Percentiles rank a stretch among this genome's conserved stretches.
Conservation (phyloP, 148 eudicot species). For the Cornus suecica region DNA sequence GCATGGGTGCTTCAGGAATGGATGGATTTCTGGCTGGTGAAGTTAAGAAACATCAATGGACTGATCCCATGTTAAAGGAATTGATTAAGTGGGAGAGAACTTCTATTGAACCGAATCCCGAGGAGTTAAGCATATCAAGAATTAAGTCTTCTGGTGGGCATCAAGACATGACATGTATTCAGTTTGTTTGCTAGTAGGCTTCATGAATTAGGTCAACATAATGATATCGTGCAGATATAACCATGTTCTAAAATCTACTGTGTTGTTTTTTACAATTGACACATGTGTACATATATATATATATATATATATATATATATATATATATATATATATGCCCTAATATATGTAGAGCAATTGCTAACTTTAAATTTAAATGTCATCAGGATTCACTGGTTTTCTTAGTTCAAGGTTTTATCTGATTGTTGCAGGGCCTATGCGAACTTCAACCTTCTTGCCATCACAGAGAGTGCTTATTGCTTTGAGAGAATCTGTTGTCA, state of each 20-base stretch:
- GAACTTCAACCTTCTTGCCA: slow-evolving; percentile 27
- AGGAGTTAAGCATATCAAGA: slow-evolving; percentile 22
- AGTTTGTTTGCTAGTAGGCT: slow-evolving; percentile 21
- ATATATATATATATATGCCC: no score
- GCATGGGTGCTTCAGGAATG: slow-evolving; percentile 30
- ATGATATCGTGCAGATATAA: not conserved
- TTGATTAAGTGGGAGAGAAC: slow-evolving; percentile 79
- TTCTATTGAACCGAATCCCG: slow-evolving; percentile 54
- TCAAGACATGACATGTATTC: slow-evolving; percentile 24
- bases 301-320: no score
- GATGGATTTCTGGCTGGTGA: slow-evolving; percentile 49
- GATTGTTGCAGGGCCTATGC: slow-evolving; percentile 31
- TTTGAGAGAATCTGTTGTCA: slow-evolving; percentile 62
- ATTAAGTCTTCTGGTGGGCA: slow-evolving; percentile 10
- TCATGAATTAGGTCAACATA: slow-evolving; percentile 16
- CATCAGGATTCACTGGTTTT: slow-evolving; percentile 5
- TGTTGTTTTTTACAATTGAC: not conserved
- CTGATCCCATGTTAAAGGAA: slow-evolving; percentile 42
- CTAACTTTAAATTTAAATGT: not conserved
- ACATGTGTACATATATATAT: no score
- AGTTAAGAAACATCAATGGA: slow-evolving; percentile 75
- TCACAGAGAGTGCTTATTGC: slow-evolving; percentile 57
- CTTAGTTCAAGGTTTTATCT: slow-evolving; percentile 4
- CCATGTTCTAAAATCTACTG: not conserved
- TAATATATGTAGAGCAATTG: not conserved